Percentiles rank a stretch among this genome's conserved stretches.
Evolutionary conservation across 805 yeast species (phyloP).

Genomic region (Wickerhamiella cacticola): DNA sequence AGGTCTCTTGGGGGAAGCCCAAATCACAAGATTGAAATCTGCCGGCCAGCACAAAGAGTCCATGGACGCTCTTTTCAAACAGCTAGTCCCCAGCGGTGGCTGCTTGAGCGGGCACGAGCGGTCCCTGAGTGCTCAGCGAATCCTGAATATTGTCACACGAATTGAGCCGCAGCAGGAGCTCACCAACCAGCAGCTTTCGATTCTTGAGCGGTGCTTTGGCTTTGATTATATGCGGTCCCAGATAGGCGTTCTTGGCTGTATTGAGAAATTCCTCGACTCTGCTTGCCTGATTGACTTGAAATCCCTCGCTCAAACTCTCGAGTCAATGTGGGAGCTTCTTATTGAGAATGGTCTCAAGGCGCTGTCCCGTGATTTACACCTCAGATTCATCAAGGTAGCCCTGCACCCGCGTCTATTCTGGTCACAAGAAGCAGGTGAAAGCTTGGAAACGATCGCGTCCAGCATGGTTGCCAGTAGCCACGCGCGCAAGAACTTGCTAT

Average conservation of each 20-base stretch:
- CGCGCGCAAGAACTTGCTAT: constrained; percentile 59
- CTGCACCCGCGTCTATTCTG: constrained; percentile 31
- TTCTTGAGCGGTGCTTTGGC: constrained; percentile 12
- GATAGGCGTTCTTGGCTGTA: constrained; percentile 12
- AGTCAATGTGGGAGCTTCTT: constrained; percentile 41
- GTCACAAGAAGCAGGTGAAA: constrained; percentile 25
- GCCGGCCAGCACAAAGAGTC: too few species aligned
- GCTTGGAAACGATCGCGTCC: constrained; percentile 24
- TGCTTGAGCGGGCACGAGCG: background rate
- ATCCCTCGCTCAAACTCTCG: background rate
- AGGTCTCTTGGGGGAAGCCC: background rate
- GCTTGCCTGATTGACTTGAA: background rate
- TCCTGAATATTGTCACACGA: background rate
- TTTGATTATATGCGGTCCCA: constrained; percentile 11
- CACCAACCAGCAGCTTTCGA: background rate
- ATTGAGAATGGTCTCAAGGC: constrained; percentile 49
- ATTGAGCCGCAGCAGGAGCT: background rate
- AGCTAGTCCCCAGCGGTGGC: background rate
- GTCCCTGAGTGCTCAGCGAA: constrained; percentile 12
- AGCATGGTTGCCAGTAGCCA: constrained; percentile 26
- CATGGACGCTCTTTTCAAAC: too few species aligned
- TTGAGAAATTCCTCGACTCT: constrained; percentile 10
- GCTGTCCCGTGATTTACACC: constrained; percentile 54
- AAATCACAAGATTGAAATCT: too few species aligned
- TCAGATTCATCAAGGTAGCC: constrained; percentile 40